Evolutionary conservation across 2,329 filamentous ascomycete species (phyloP).

Genomic region (Achaetomium macrosporum): DNA sequence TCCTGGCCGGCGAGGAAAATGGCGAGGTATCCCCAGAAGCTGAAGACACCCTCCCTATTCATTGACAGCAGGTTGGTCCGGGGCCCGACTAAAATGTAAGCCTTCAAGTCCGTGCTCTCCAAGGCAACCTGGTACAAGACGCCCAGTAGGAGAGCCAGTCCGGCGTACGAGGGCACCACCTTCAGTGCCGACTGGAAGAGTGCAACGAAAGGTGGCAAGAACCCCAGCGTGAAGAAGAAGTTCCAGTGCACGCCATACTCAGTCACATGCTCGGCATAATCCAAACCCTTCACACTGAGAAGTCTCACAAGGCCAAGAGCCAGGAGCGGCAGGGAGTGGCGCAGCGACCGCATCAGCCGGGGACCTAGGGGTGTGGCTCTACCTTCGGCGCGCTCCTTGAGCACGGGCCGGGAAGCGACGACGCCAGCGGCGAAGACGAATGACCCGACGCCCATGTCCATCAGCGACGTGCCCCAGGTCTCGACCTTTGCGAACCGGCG

Average conservation of each 20-base stretch:
- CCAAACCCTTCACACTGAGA: conserved; percentile 83
- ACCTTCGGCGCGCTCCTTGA: conserved; percentile 60
- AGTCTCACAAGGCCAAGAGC: conserved; percentile 74
- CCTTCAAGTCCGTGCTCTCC: conserved; percentile 71
- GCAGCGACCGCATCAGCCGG: conserved; percentile 61
- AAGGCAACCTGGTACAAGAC: conserved; percentile 69
- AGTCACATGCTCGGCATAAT: conserved; percentile 94
- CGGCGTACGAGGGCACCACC: conserved; percentile 69
- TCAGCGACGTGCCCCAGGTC: conserved; percentile 98
- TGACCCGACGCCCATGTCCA: conserved; percentile 95
- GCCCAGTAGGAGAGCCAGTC: conserved; percentile 63
- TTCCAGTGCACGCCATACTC: conserved; percentile 99
- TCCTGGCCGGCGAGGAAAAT: conserved; percentile 91
- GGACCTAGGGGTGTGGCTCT: conserved; percentile 43
- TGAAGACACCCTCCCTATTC: conserved; percentile 94
- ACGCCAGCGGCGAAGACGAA: conserved; percentile 94
- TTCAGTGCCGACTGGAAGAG: conserved; percentile 68
- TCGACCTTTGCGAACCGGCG: conserved; percentile 95
- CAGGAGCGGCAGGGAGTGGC: conserved; percentile 78
- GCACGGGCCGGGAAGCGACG: conserved; percentile 75
- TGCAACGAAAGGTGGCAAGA: conserved; percentile 84
- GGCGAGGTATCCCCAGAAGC: conserved; percentile 85
- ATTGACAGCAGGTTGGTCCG: conserved; percentile 74
- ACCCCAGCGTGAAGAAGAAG: conserved; percentile 93
- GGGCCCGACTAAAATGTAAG: conserved; percentile 76